Conservation (phyloP, 768 basidiomycete genomes). For the Tephrocybe sp. region DNA sequence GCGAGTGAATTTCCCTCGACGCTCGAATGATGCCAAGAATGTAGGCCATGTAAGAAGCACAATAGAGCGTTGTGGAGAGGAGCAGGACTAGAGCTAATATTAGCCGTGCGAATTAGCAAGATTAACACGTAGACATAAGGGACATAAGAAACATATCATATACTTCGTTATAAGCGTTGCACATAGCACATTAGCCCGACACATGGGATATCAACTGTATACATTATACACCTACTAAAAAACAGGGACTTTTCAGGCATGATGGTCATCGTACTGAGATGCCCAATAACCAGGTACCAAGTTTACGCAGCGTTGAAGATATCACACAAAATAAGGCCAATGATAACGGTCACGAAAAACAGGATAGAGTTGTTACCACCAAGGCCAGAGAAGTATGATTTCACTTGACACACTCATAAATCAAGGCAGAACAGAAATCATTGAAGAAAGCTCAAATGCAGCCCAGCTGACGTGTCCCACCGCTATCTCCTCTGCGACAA, state of each 20-base stretch:
- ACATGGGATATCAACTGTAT: background rate
- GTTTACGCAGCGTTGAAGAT: conserved; percentile 27
- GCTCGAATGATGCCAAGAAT: conserved; percentile 51
- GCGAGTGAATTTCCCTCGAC: conserved; percentile 48
- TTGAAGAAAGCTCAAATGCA: conserved; percentile 28
- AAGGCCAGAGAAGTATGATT: conserved; percentile 34
- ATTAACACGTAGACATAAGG: background rate
- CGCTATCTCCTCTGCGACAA: conserved; percentile 61
- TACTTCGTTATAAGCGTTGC: conserved; percentile 48
- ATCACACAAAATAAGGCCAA: conserved; percentile 22
- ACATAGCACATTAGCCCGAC: background rate
- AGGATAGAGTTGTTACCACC: conserved; percentile 31
- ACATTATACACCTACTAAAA: conserved; percentile 29
- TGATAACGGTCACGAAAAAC: conserved; percentile 29
- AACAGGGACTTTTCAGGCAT: conserved; percentile 29
- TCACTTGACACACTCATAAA: conserved; percentile 26
- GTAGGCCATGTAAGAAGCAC: conserved; percentile 33
- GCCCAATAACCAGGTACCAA: conserved; percentile 45
- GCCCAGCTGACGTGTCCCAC: conserved; percentile 57
- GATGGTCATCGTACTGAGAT: conserved; percentile 35
- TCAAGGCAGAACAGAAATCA: conserved; percentile 9
- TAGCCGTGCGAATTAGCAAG: background rate
- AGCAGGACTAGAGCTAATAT: conserved; percentile 30
- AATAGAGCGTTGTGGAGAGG: conserved; percentile 27
- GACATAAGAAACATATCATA: conserved; percentile 33